A percentile compares a stretch with the other conserved stretches of the same genome.
These are phyloP conservation scores for Orbilia javanica DNA, from an alignment of 2,329 filamentous ascomycete genomes.

Conservation along the genomic window DNA sequence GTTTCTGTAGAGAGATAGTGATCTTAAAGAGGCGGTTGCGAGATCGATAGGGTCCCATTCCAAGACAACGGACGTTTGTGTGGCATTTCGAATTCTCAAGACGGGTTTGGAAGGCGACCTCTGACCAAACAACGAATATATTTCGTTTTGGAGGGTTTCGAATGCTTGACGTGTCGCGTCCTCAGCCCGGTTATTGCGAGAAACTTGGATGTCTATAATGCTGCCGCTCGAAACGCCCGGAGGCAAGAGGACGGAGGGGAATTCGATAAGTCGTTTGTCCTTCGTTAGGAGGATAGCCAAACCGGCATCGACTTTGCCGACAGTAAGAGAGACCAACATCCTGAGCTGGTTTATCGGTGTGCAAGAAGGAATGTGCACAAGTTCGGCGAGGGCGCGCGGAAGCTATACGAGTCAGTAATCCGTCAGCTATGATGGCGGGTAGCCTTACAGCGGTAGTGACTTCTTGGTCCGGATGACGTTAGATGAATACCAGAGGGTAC, in stretches of 20 bases:
- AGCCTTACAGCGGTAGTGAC: neutral
- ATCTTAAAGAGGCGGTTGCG: conserved; percentile 90
- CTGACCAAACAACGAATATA: conserved; percentile 87
- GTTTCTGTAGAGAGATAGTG: conserved; percentile 92
- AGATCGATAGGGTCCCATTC: conserved; percentile 97
- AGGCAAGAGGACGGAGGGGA: conserved; percentile 95
- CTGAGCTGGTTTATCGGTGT: conserved; percentile 62
- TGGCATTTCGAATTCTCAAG: conserved; percentile 94
- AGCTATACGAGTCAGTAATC: neutral
- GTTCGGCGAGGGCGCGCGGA: neutral
- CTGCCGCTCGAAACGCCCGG: conserved; percentile 94
- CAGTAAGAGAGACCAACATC: conserved; percentile 97
- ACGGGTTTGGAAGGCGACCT: conserved; percentile 80
- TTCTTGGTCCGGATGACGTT: neutral
- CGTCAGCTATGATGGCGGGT: neutral
- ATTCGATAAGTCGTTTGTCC: conserved; percentile 97
- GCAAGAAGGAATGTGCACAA: neutral
- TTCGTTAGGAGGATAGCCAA: conserved; percentile 96
- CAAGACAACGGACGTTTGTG: conserved; percentile 96
- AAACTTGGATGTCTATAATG: conserved; percentile 97
- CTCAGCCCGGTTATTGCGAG: conserved; percentile 86
- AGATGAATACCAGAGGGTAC: no score
- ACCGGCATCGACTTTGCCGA: conserved; percentile 98
- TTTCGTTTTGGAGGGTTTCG: conserved; percentile 85
- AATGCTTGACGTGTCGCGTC: conserved; percentile 80